Base-by-base conservation (phyloP, 768 basidiomycete genomes). In the Grammothele lineata region DNA sequence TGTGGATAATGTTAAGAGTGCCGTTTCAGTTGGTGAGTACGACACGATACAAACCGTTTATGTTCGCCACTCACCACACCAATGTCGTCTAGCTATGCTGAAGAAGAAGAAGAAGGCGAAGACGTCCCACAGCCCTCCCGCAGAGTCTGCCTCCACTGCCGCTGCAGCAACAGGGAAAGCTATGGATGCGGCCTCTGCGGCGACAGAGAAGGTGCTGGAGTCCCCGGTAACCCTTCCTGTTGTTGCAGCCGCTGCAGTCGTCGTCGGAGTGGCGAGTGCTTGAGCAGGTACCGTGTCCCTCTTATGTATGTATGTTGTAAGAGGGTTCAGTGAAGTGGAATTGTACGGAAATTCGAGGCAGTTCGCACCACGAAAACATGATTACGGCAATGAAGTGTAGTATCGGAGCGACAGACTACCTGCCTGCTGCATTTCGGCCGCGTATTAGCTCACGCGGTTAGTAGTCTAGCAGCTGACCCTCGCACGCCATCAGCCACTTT, bases 1-100 rank as follows among this genome's bases (percentile, higher is more conserved):
- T 22, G 89, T 92, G 2, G 93, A 95, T 55, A 82, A 77, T 54
- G 94, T 97, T 23, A 89, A 90, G 71, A 91, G 76, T 47, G 95
- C 95, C 3, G 95, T 99, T 11, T 74, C 84, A 38, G 77, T 80
- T 30, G 95, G 91, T 91, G 62, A 55, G 76, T 66, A n/a, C n/a
- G n/a, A n/a, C n/a, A n/a, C n/a, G n/a, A n/a, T n/a, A n/a, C n/a
- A n/a, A n/a, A n/a, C 14, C 11, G 35, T 36, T 36, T 36, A 7
- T 30, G 7, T 7, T 30, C 27, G 8, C 27, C 27, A 14, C 7
- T 30, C 35, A 17, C 15, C n/a, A n/a, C 17, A 36, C 12, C 15
- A 17, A n/a, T 17, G 35, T 1, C 35, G n/a, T 19, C 40, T 42
- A 7, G 85, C 77, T 24, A 65, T 88, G 53, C 65, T 85, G 40